Base-by-base conservation (phyloP, 768 basidiomycete genomes). In the Tulasnella sp. region DNA sequence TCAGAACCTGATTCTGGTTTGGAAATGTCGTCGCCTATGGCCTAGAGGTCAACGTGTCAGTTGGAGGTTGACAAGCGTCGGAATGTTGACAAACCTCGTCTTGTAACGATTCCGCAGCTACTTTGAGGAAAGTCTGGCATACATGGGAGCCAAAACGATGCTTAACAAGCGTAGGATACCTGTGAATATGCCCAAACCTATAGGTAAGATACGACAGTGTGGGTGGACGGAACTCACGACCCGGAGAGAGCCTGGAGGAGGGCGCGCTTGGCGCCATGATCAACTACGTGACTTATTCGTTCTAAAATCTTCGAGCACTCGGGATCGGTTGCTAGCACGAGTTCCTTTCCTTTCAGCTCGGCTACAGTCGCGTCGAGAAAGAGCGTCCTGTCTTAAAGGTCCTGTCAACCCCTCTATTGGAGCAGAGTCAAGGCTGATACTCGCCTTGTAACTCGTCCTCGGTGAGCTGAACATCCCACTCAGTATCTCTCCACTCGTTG, bases 131-230 rank as follows among this genome's bases (percentile, higher is more conserved):
- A 0, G 96, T 98, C 85, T 98, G 96, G 83, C 94, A 94, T 9
- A 98, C 97, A 90, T 98, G 97, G 37, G 96, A 97, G 22, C 93
- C 96, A 87, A 98, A 99, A 41, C 96, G 90, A 84, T 99, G 94
- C 84, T 89, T 91, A 41, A 89, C 87, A 40, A 96, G 88, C 34
- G 87, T 84, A 80, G 91, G 91, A 82, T 91, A 93, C 9, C 94
- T 84, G 93, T 80, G 22, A 46, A 20, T 1, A 37, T 37, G 18
- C 16, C 73, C 74, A 18, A 34, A 31, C 16, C 42, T 64, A 72
- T 72, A 78, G 60, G 50, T 37, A 0, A 74, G 80, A 79, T 76
- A 50, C 8, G 82, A 80, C 50, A 72, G 48, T 76, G 42, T 79
- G 77, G 80, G 77, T 44, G 80, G 79, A 18, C 34, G 77, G 76